A percentile compares a stretch with the other conserved stretches of the same genome.
These are phyloP conservation scores for Lodderomyces elongisporus DNA, from an alignment of 1,139 yeast species.

Conservation along the genomic window DNA sequence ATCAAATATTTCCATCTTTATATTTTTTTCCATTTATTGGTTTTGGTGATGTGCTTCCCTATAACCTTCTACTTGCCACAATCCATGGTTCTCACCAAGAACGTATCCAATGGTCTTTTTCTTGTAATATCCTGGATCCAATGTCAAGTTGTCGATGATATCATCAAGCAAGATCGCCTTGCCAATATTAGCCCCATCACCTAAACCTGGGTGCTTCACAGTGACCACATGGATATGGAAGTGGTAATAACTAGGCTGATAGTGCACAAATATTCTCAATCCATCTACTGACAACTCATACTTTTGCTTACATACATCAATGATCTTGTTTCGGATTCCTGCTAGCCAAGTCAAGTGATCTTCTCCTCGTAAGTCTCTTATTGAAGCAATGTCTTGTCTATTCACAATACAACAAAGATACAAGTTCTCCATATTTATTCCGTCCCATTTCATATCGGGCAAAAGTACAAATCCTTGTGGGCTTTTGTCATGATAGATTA, in stretches of 20 bases:
- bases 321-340: constrained; percentile 40
- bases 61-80: constrained; percentile 49
- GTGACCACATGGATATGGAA: constrained; percentile 91
- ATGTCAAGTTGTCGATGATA: constrained; percentile 63
- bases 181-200: constrained; percentile 69
- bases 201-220: constrained; percentile 65
- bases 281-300: constrained; percentile 39
- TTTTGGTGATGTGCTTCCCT: too few relatives aligned
- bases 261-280: constrained; percentile 74
- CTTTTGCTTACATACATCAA: constrained; percentile 42
- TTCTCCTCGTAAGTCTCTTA: constrained; percentile 63
- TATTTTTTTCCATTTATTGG: too few relatives aligned
- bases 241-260: constrained; percentile 95
- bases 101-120: constrained; percentile 47
- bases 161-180: constrained; percentile 81
- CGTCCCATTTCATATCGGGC: constrained; percentile 95
- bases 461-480: constrained; percentile 54
- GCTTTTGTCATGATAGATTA: constrained; percentile 55
- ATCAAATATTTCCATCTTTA: too few relatives aligned
- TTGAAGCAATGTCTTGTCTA: constrained; percentile 62
- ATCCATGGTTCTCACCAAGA: constrained; percentile 72
- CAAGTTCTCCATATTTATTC: constrained; percentile 58
- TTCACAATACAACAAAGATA: constrained; percentile 77
- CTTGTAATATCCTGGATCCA: constrained; percentile 44
- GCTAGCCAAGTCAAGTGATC: constrained; percentile 56